phyloP scores from a whole-genome alignment of 176 grass and related monocot species.

The Carex kokanica region DNA sequence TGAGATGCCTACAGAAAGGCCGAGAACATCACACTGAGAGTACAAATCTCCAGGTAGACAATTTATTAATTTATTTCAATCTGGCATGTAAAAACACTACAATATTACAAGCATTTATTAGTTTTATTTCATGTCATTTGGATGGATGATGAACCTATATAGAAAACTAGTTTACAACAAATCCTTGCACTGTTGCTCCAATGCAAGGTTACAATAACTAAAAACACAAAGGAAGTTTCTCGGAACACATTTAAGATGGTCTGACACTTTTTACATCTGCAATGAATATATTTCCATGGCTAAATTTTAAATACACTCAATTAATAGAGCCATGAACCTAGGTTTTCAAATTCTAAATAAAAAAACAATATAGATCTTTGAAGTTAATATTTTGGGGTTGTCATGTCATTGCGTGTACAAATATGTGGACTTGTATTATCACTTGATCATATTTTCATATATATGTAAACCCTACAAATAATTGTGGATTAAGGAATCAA shows the following conservation, averaged over 20 bases:
- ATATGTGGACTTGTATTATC: not conserved
- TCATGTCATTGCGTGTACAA: not conserved
- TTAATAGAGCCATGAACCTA: not conserved
- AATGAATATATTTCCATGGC: not conserved
- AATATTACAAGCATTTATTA: not conserved
- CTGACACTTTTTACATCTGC: not conserved
- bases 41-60: not conserved
- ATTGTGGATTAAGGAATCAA: not conserved
- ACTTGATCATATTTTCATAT: not conserved
- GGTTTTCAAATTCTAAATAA: not conserved
- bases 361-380: not conserved
- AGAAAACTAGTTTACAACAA: not conserved
- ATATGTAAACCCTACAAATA: not conserved
- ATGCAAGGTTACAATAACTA: not conserved
- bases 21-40: not conserved
- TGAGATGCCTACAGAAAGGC: not conserved
- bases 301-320: not conserved
- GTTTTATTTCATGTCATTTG: not conserved
- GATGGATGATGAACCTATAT: not conserved
- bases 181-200: not conserved
- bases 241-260: not conserved
- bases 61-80: not conserved
- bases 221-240: not conserved
- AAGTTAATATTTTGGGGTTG: not conserved
- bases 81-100: not conserved